Conservation (phyloP, 768 basidiomycete genomes). For the Floccularia luteovirens region DNA sequence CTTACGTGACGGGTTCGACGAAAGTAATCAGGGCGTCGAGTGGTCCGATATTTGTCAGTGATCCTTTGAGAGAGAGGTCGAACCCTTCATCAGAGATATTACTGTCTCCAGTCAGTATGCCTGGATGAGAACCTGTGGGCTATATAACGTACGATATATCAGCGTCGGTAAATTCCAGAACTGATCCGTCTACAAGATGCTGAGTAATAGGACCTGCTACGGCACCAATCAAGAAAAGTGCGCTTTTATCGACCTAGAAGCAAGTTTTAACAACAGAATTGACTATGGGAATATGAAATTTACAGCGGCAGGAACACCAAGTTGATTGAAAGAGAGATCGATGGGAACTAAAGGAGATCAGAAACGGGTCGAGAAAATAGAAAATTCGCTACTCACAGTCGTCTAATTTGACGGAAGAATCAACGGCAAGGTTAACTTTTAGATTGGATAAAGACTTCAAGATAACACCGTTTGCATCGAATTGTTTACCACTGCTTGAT, state of each 20-base stretch:
- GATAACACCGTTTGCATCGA: constrained; percentile 53
- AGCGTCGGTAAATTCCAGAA: constrained; percentile 46
- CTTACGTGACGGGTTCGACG: constrained; percentile 51
- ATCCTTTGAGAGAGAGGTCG: constrained; percentile 49
- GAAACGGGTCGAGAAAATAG: background rate
- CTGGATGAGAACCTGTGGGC: background rate
- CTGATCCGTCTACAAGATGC: constrained; percentile 49
- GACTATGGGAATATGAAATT: constrained; percentile 8
- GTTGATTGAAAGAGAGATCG: constrained; percentile 50
- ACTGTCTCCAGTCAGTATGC: background rate
- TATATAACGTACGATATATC: constrained; percentile 41
- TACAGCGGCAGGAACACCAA: constrained; percentile 46
- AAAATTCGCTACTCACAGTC: constrained; percentile 39
- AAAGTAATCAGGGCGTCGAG: constrained; percentile 66
- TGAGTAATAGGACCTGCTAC: constrained; percentile 64
- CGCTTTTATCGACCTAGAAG: constrained; percentile 50
- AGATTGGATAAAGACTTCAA: constrained; percentile 54
- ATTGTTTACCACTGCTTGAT: constrained; percentile 50
- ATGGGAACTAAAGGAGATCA: constrained; percentile 33
- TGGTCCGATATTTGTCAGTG: constrained; percentile 56
- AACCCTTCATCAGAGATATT: constrained; percentile 57
- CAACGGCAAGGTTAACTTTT: constrained; percentile 47
- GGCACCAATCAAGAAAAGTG: constrained; percentile 62
- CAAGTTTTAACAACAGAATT: constrained; percentile 4
- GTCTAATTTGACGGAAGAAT: constrained; percentile 51